A percentile compares a stretch with the other conserved stretches of the same genome.
These are phyloP conservation scores for Neckera pumila DNA, from an alignment of 225 moss, liverwort and hornwort species.

Conservation along the genomic window DNA sequence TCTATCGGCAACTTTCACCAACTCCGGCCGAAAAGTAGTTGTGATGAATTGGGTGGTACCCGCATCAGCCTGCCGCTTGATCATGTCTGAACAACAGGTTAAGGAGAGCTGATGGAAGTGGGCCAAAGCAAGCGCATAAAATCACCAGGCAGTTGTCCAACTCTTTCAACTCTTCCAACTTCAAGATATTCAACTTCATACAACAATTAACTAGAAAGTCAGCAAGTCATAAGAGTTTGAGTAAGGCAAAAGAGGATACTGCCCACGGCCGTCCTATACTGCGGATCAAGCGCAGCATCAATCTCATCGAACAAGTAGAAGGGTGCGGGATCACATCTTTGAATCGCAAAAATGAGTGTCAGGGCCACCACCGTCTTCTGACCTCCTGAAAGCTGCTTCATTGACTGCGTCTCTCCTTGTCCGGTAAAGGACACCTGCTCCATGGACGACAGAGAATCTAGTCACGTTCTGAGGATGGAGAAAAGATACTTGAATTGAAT, in stretches of 20 bases:
- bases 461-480: not conserved
- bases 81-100: slow-evolving; percentile 46
- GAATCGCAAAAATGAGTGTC: slow-evolving; percentile 79
- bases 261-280: slow-evolving; percentile 83
- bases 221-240: not conserved
- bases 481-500: not conserved
- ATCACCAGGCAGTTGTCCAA: not conserved
- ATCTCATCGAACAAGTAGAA: slow-evolving; percentile 92
- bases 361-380: slow-evolving; percentile 88
- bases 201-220: not conserved
- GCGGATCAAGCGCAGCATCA: slow-evolving; percentile 87
- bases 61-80: slow-evolving; percentile 83
- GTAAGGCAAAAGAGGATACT: slow-evolving; percentile 27
- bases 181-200: not conserved
- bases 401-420: slow-evolving; percentile 89
- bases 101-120: not conserved
- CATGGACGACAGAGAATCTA: not conserved
- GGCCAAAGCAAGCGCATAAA: not conserved
- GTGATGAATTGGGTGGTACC: slow-evolving; percentile 85
- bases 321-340: slow-evolving; percentile 86
- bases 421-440: slow-evolving; percentile 58
- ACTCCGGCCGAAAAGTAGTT: slow-evolving; percentile 81
- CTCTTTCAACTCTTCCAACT: too few relatives aligned
- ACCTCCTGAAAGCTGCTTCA: slow-evolving; percentile 92
- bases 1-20: slow-evolving; percentile 82